These are phyloP conservation scores for Lepiota venenata DNA, from an alignment of 768 basidiomycete genomes.

Conservation along the genomic window DNA sequence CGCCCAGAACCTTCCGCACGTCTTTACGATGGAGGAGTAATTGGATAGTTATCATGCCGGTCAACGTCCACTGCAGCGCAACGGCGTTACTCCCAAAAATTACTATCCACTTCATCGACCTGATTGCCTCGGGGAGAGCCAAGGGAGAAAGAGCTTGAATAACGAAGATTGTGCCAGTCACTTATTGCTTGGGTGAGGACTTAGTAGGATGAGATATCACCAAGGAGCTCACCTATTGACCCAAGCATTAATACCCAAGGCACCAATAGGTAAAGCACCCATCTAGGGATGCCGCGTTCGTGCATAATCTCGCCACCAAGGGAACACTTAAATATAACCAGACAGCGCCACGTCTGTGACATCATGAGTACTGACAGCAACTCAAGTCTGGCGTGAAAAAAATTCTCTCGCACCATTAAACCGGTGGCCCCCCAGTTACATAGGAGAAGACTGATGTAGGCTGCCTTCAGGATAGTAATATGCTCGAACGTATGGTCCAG, in stretches of 20 bases:
- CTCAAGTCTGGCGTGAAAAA: not conserved
- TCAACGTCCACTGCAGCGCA: not conserved
- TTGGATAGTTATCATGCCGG: not conserved
- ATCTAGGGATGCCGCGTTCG: not conserved
- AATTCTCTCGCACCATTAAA: constrained; percentile 1
- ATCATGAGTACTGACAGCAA: not conserved
- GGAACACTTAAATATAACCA: not conserved
- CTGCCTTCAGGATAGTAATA: not conserved
- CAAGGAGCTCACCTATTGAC: not conserved
- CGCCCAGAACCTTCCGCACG: not conserved
- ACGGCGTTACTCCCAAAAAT: not conserved
- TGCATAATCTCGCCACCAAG: not conserved
- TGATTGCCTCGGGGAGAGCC: not conserved
- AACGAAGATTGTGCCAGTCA: not conserved
- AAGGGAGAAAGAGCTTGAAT: not conserved
- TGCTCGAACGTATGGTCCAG: not conserved
- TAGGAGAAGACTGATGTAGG: not conserved
- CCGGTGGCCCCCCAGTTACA: constrained; percentile 1
- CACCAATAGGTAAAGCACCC: not conserved
- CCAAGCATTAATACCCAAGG: not conserved
- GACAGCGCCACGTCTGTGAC: not conserved
- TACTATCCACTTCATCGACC: not conserved
- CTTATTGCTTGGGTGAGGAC: not conserved
- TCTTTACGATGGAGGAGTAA: not conserved
- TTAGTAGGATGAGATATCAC: not conserved